Evolutionary conservation across 345 rosid genomes (phyloP).

Genomic region (Eucalyptus tenuipes): DNA sequence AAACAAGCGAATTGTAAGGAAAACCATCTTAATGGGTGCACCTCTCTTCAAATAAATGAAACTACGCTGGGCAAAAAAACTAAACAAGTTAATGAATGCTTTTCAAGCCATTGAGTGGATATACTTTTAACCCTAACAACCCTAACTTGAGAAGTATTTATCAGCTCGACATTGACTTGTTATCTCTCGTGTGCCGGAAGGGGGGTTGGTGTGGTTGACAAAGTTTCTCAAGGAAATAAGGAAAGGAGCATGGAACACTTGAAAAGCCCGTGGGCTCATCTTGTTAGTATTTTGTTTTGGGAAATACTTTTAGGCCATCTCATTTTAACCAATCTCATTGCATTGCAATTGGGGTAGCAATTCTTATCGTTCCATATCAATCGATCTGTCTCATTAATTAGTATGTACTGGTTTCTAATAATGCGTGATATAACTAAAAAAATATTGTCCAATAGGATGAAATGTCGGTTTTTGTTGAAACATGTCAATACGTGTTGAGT

Average conservation of each 20-base stretch:
- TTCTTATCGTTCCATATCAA: background rate
- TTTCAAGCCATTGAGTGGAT: background rate
- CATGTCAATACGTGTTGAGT: background rate
- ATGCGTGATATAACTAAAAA: background rate
- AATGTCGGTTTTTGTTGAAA: background rate
- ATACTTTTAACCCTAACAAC: background rate
- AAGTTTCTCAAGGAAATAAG: background rate
- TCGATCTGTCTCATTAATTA: fast-evolving
- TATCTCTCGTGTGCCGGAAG: background rate
- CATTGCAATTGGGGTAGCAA: background rate
- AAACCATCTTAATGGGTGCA: background rate
- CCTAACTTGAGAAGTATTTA: background rate
- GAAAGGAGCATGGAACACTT: background rate
- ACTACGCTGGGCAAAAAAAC: background rate
- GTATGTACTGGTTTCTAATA: background rate
- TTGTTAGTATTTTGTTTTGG: background rate
- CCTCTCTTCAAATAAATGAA: background rate
- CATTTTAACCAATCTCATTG: background rate
- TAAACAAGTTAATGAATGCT: background rate
- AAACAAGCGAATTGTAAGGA: background rate
- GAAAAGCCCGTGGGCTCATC: background rate
- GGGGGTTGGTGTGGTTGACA: background rate
- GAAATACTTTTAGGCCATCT: background rate
- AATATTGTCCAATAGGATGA: background rate
- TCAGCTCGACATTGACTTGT: background rate